phyloP scores from a whole-genome alignment of 1,139 yeast species.

The Geotrichum bryndzae region DNA sequence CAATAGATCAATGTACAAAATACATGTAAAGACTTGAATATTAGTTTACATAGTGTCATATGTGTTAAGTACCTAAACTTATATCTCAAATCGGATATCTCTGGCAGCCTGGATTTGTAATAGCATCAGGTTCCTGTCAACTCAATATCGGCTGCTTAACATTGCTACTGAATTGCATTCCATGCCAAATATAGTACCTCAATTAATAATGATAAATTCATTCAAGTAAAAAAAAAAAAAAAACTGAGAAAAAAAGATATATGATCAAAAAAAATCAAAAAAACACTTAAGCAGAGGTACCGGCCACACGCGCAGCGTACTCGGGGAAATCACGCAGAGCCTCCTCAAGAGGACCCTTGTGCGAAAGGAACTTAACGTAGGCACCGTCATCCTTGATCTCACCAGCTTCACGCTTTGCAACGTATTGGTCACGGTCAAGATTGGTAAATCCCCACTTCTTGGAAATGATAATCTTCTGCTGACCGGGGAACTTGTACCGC shows the following conservation, averaged over 20 bases:
- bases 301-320: constrained; percentile 41
- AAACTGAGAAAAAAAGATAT: not conserved
- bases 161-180: no score
- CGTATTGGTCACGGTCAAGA: constrained; percentile 95
- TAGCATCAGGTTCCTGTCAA: not conserved
- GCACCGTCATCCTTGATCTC: constrained; percentile 99
- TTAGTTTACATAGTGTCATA: not conserved
- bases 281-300: constrained; percentile 3
- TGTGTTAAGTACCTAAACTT: not conserved
- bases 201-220: not conserved
- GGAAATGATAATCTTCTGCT: constrained; percentile 96
- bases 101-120: not conserved
- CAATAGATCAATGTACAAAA: not conserved
- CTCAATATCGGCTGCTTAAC: not conserved
- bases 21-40: not conserved
- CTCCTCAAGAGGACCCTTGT: constrained; percentile 89
- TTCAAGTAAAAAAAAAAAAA: not conserved
- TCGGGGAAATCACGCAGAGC: constrained; percentile 96
- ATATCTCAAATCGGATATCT: not conserved
- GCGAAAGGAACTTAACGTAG: constrained; percentile 95
- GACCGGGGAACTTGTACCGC: constrained; percentile 99
- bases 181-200: not conserved
- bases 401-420: constrained; percentile 90
- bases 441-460: constrained; percentile 99
- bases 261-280: not conserved